These are phyloP conservation scores for Limonium bicolor DNA, from an alignment of 148 eudicot species.

Conservation along the genomic window DNA sequence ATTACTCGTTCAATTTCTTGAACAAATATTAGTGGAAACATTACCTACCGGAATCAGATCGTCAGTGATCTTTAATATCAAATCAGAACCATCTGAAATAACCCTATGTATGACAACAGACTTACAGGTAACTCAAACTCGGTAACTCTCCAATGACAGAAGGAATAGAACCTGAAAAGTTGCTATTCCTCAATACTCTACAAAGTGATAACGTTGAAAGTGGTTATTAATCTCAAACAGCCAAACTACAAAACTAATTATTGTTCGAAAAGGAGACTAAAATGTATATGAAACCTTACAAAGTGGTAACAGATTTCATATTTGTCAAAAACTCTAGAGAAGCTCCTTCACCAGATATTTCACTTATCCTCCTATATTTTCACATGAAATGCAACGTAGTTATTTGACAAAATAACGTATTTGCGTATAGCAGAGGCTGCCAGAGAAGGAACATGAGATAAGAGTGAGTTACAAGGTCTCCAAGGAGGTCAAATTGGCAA, in stretches of 20 bases:
- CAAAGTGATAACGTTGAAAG: too few relatives aligned
- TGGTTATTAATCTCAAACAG: too few relatives aligned
- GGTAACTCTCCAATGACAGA: conserved; percentile 25
- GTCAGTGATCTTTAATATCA: too few relatives aligned
- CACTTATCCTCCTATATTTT: conserved; percentile 12
- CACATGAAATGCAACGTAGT: background rate
- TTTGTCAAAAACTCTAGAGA: conserved; percentile 10
- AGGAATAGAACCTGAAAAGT: conserved; percentile 60
- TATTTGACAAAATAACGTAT: too few relatives aligned
- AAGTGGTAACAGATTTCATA: background rate
- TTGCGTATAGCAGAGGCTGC: background rate
- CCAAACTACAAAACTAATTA: too few relatives aligned
- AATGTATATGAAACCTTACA: too few relatives aligned
- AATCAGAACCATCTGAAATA: too few relatives aligned
- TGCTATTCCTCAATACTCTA: conserved; percentile 58
- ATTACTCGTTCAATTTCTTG: too few relatives aligned
- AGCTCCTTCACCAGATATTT: conserved; percentile 2
- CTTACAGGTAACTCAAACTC: conserved; percentile 50
- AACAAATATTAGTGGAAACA: too few relatives aligned
- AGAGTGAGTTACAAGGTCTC: conserved; percentile 27
- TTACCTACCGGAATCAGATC: too few relatives aligned
- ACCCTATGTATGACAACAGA: conserved; percentile 8
- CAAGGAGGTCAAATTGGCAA: conserved; percentile 32
- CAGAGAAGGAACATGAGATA: background rate
- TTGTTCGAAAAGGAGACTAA: too few relatives aligned